A percentile compares a stretch with the other conserved stretches of the same genome.
phyloP scores from a whole-genome alignment of 805 yeast species.

The Wickerhamiella vanderwaltii region DNA sequence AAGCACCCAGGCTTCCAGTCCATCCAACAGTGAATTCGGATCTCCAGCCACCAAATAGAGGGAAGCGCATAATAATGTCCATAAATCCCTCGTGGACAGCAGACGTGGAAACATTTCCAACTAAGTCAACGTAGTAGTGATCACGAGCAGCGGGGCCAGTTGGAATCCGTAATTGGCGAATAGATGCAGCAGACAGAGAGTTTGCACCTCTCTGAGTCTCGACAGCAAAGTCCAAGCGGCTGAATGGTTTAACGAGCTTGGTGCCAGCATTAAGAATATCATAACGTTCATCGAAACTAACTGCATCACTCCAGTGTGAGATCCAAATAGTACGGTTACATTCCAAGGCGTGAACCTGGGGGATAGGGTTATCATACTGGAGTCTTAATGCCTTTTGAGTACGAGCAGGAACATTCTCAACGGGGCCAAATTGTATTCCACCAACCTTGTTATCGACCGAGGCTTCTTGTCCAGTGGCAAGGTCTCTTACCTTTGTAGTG shows the following conservation, averaged over 20 bases:
- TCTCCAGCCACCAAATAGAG: constrained; percentile 93
- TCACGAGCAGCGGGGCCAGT: constrained; percentile 44
- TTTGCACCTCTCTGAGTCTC: constrained; percentile 33
- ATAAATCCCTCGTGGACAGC: constrained; percentile 23
- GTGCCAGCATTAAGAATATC: constrained; percentile 72
- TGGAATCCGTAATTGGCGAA: constrained; percentile 48
- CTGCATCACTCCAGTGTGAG: constrained; percentile 65
- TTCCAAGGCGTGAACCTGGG: constrained; percentile 47
- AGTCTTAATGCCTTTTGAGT: constrained; percentile 40
- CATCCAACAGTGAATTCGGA: constrained; percentile 95
- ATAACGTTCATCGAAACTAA: constrained; percentile 75
- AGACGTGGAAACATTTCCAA: constrained; percentile 85
- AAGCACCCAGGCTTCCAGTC: constrained; percentile 48
- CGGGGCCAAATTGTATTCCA: constrained; percentile 43
- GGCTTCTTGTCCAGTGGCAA: constrained; percentile 26
- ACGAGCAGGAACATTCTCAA: constrained; percentile 34
- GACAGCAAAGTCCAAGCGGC: constrained; percentile 57
- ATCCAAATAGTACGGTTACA: constrained; percentile 74
- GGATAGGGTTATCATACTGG: constrained; percentile 50
- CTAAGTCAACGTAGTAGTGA: constrained; percentile 73
- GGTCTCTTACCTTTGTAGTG: constrained; percentile 34
- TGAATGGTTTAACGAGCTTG: constrained; percentile 43
- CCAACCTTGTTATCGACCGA: constrained; percentile 19
- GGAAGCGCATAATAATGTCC: constrained; percentile 73
- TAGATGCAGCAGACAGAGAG: constrained; percentile 42